These are phyloP conservation scores for Tolypocladium amazonense DNA, from an alignment of 2,329 filamentous ascomycete species.

Conservation along the genomic window DNA sequence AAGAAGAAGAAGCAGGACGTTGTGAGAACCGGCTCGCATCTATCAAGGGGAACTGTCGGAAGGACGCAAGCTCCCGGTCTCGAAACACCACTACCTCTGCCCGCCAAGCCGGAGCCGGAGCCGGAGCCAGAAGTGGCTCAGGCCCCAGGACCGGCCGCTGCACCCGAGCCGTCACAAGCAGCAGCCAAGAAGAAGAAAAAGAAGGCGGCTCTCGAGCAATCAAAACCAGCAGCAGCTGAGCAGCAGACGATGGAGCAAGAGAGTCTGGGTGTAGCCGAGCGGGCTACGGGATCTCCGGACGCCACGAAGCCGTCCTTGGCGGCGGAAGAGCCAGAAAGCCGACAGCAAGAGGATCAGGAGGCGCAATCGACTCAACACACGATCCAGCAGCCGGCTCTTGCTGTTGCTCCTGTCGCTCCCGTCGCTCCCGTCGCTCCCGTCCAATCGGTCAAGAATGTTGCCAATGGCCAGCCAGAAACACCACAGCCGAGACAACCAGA, in stretches of 20 bases:
- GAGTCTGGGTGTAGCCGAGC: background rate
- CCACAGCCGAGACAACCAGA: slow-evolving; percentile 3
- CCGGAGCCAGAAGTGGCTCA: background rate
- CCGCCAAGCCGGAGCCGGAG: background rate
- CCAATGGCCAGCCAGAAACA: background rate
- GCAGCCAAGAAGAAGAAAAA: slow-evolving; percentile 4
- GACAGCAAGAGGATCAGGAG: slow-evolving; percentile 19
- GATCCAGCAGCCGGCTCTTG: slow-evolving; percentile 6
- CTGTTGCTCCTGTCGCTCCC: slow-evolving; percentile 19
- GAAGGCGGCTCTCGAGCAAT: background rate
- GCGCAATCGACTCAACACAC: background rate
- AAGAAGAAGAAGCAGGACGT: slow-evolving; percentile 28
- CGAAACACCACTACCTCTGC: slow-evolving; percentile 12
- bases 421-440: too few species aligned
- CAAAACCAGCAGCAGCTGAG: background rate
- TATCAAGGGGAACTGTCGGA: slow-evolving; percentile 42
- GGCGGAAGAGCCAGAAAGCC: slow-evolving; percentile 31
- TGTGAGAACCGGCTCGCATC: slow-evolving; percentile 32
- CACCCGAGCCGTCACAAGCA: background rate
- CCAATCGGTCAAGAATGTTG: too few species aligned
- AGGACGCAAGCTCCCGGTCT: slow-evolving; percentile 39
- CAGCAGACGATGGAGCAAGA: background rate
- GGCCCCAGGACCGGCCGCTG: background rate
- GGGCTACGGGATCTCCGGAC: slow-evolving; percentile 1
- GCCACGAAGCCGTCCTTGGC: slow-evolving; percentile 33